Evolutionary conservation across 2,329 filamentous ascomycete genomes (phyloP).

Genomic region (Penicillium freii): DNA sequence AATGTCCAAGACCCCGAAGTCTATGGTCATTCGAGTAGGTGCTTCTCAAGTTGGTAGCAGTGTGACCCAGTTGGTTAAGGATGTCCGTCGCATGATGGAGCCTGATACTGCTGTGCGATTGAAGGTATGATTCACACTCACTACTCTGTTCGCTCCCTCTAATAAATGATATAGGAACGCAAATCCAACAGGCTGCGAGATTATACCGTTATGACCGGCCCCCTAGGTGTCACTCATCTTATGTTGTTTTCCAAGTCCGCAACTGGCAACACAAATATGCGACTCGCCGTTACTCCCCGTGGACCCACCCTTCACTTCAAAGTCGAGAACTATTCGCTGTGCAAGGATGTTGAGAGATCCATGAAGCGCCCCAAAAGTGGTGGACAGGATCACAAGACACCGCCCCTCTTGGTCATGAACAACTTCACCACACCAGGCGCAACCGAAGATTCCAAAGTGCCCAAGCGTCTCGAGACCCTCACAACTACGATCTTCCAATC

Average conservation of each 20-base stretch:
- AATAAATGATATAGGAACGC: slow-evolving; percentile 58
- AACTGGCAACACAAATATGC: slow-evolving; percentile 86
- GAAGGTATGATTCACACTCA: slow-evolving; percentile 52
- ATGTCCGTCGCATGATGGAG: slow-evolving; percentile 93
- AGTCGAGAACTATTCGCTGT: slow-evolving; percentile 90
- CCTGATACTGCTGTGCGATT: slow-evolving; percentile 85
- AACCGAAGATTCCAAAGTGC: slow-evolving; percentile 63
- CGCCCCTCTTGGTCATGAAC: slow-evolving; percentile 96
- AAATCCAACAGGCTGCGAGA: slow-evolving; percentile 84
- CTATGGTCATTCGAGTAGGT: slow-evolving; percentile 97
- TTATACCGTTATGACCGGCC: slow-evolving; percentile 93
- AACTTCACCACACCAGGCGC: slow-evolving; percentile 73
- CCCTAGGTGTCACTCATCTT: slow-evolving; percentile 87
- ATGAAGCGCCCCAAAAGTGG: slow-evolving; percentile 79
- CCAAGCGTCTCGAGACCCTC: slow-evolving; percentile 89
- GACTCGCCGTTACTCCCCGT: slow-evolving; percentile 80
- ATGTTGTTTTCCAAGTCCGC: slow-evolving; percentile 89
- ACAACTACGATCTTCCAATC: slow-evolving; percentile 94
- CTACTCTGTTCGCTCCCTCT: background rate
- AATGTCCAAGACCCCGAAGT: slow-evolving; percentile 73
- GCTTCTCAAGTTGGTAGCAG: slow-evolving; percentile 89
- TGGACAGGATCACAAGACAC: slow-evolving; percentile 79
- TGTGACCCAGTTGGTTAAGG: slow-evolving; percentile 84
- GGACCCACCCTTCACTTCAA: slow-evolving; percentile 93
- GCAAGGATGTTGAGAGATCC: slow-evolving; percentile 82